Percentiles rank a stretch among this genome's conserved stretches.
These are phyloP conservation scores for Pleurostoma richardsiae DNA, from an alignment of 2,329 filamentous ascomycete species.

Conservation along the genomic window DNA sequence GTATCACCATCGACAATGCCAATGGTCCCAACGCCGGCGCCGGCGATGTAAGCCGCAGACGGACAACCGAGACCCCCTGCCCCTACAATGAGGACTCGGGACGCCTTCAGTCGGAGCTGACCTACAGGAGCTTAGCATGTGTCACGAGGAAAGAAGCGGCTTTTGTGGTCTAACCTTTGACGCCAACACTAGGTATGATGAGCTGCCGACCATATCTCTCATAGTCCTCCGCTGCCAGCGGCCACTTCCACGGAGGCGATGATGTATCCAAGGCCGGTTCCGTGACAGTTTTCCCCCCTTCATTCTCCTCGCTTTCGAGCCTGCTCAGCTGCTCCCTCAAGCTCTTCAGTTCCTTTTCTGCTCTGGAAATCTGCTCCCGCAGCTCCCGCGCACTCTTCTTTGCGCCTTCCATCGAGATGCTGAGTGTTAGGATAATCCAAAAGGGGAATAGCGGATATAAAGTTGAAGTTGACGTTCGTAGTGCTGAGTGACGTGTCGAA, in stretches of 20 bases:
- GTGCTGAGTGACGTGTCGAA: no score
- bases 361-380: constrained; percentile 38
- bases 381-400: constrained; percentile 28
- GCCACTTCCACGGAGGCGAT: constrained; percentile 53
- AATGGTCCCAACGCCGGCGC: constrained; percentile 77
- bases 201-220: constrained; percentile 85
- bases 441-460: no score
- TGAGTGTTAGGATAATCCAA: no score
- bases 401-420: constrained; percentile 24
- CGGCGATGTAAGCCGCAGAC: constrained; percentile 86
- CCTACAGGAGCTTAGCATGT: constrained; percentile 38
- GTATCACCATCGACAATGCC: constrained; percentile 83
- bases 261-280: constrained; percentile 1
- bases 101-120: constrained; percentile 66
- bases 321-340: constrained; percentile 39
- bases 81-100: constrained; percentile 76
- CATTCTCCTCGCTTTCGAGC: constrained; percentile 24
- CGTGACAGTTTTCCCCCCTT: constrained; percentile 3
- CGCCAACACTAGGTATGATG: constrained; percentile 76
- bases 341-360: constrained; percentile 41
- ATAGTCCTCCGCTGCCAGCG: constrained; percentile 69
- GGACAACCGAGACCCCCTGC: constrained; percentile 89
- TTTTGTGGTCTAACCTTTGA: constrained; percentile 52
- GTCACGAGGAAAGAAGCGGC: background rate
- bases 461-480: no score